Percentiles rank a stretch among this genome's conserved stretches.
Evolutionary conservation across 345 rosid genomes (phyloP).

Genomic region (Gossypium raimondii): DNA sequence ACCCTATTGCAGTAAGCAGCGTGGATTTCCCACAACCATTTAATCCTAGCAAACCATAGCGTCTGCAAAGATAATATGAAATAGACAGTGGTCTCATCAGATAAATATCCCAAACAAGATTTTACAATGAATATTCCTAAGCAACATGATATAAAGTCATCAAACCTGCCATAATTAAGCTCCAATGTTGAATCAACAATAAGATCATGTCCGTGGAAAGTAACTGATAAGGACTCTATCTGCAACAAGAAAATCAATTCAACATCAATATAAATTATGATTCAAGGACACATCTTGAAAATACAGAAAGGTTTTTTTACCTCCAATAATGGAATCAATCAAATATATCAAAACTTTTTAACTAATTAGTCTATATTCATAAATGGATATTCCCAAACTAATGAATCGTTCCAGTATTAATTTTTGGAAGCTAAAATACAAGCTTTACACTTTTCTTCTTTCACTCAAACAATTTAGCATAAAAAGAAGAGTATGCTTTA

Average conservation of each 20-base stretch:
- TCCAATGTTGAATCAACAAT: slow-evolving; percentile 89
- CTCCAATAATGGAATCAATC: not conserved
- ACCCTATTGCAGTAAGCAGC: slow-evolving; percentile 77
- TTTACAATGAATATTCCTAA: not conserved
- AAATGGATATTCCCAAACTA: not conserved
- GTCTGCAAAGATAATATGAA: slow-evolving; percentile 36
- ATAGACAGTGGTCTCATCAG: not conserved
- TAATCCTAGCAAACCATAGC: slow-evolving; percentile 92
- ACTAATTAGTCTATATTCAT: slow-evolving; percentile 14
- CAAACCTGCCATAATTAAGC: slow-evolving; percentile 93
- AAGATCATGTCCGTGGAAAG: slow-evolving; percentile 96
- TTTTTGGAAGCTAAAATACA: not conserved
- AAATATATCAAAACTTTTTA: not conserved
- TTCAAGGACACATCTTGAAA: not conserved
- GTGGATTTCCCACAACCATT: slow-evolving; percentile 99
- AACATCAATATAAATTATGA: not conserved
- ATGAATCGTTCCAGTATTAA: not conserved
- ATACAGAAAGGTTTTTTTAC: not conserved
- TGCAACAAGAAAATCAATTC: slow-evolving; percentile 33
- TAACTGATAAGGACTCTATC: slow-evolving; percentile 93
- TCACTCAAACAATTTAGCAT: not conserved
- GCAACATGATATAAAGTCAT: not conserved
- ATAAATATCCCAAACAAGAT: not conserved
- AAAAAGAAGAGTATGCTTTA: not conserved
- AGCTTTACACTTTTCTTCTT: not conserved